These are phyloP conservation scores for Nemania sp. DNA, from an alignment of 2,329 filamentous ascomycete genomes.

Conservation along the genomic window DNA sequence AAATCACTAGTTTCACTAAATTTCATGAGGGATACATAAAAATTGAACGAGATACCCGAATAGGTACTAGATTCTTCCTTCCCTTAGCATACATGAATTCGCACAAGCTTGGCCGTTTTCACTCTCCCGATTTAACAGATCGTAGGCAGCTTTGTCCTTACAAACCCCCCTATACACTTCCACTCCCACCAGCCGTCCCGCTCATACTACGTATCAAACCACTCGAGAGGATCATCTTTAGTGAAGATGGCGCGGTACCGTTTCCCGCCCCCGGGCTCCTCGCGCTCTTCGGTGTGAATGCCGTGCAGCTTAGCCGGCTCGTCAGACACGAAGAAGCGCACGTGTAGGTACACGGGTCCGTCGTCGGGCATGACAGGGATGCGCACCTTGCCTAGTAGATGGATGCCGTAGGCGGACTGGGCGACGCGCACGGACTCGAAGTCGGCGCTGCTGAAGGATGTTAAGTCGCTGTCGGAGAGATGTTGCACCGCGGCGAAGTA, in stretches of 20 bases:
- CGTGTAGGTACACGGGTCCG: constrained; percentile 59
- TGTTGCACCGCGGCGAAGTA: constrained; percentile 64
- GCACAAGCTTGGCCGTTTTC: neutral
- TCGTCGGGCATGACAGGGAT: constrained; percentile 56
- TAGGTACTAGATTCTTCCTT: constrained; percentile 17
- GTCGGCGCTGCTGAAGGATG: constrained; percentile 55
- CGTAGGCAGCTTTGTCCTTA: neutral
- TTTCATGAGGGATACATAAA: constrained; percentile 24
- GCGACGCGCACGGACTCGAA: constrained; percentile 60
- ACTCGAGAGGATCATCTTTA: constrained; percentile 61
- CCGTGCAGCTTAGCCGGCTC: constrained; percentile 58
- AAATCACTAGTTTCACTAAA: constrained; percentile 20
- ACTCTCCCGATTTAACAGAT: neutral
- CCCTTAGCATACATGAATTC: neutral
- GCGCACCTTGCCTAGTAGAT: constrained; percentile 63
- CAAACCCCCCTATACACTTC: neutral
- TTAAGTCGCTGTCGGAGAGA: constrained; percentile 56
- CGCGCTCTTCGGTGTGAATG: constrained; percentile 61
- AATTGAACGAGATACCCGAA: constrained; percentile 43
- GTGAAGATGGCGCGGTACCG: constrained; percentile 61
- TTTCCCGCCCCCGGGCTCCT: constrained; percentile 57
- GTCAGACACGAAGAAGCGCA: constrained; percentile 60
- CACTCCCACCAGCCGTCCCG: neutral
- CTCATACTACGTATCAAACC: constrained; percentile 62
- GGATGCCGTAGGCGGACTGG: constrained; percentile 60